Evolutionary conservation across 129 eudicot genomes (phyloP).

Genomic region (Pseudognaphalium luteoalbum): DNA sequence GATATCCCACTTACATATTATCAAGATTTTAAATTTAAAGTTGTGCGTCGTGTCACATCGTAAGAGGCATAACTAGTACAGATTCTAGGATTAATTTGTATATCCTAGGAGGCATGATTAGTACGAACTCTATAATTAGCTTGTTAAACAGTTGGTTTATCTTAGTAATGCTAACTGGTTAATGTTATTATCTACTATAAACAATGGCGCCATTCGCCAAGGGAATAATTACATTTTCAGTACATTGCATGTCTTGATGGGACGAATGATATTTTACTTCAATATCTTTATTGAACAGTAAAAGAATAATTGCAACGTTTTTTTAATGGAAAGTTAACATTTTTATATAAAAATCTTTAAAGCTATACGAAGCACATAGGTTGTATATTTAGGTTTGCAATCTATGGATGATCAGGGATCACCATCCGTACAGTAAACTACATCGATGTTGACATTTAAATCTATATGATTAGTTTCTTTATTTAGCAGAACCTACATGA

Average conservation of each 20-base stretch:
- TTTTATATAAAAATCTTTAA: neutral
- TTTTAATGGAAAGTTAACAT: neutral
- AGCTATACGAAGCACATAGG: neutral
- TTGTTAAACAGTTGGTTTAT: constrained; percentile 12
- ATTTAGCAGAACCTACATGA: neutral
- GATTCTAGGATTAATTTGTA: constrained; percentile 9
- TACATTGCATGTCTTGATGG: constrained; percentile 25
- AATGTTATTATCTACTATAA: constrained; percentile 15
- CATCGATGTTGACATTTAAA: neutral
- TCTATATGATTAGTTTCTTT: neutral
- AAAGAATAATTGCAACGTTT: neutral
- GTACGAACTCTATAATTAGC: constrained; percentile 12
- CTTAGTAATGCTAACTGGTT: neutral
- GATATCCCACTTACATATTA: constrained; percentile 38
- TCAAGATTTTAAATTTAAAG: neutral
- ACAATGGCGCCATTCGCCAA: constrained; percentile 9
- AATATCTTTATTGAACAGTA: neutral
- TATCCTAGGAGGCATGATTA: constrained; percentile 19
- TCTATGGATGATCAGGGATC: neutral
- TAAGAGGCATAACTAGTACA: constrained; percentile 21
- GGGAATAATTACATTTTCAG: neutral
- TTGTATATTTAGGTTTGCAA: neutral
- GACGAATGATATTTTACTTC: constrained; percentile 12
- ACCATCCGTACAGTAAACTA: too few species aligned
- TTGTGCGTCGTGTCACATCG: constrained; percentile 25